Evolutionary conservation across 805 yeast genomes (phyloP).

Genomic region (Saturnispora hagleri): DNA sequence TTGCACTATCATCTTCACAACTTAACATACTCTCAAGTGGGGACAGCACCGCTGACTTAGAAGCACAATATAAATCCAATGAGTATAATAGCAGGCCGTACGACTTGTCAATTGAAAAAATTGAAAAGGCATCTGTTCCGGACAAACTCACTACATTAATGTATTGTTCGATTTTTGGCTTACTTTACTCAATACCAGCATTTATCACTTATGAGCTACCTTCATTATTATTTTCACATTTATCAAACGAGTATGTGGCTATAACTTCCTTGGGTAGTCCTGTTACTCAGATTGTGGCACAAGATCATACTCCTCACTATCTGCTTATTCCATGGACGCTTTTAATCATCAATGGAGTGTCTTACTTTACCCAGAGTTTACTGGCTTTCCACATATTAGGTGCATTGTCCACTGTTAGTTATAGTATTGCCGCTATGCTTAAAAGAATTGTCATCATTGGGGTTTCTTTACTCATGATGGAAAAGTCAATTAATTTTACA

Average conservation of each 20-base stretch:
- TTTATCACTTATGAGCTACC: slow-evolving; percentile 55
- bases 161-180: slow-evolving; percentile 71
- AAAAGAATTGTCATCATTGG: slow-evolving; percentile 80
- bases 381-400: slow-evolving; percentile 77
- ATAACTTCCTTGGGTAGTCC: slow-evolving; percentile 1
- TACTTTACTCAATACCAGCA: slow-evolving; percentile 61
- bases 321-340: slow-evolving; percentile 35
- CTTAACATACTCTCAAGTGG: slow-evolving; percentile 1
- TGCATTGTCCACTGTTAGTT: slow-evolving; percentile 72
- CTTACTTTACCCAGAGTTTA: slow-evolving; percentile 73
- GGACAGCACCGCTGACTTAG: slow-evolving; percentile 9
- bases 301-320: slow-evolving; percentile 17
- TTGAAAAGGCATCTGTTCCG: slow-evolving; percentile 29
- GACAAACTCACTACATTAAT: slow-evolving; percentile 76
- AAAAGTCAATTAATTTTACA: slow-evolving; percentile 35
- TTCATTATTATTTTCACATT: slow-evolving; percentile 19
- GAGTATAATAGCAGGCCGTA: neutral
- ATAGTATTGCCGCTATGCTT: slow-evolving; percentile 80
- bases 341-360: slow-evolving; percentile 56
- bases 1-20: slow-evolving; percentile 7
- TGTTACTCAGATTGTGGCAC: neutral
- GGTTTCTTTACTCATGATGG: slow-evolving; percentile 61
- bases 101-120: slow-evolving; percentile 3
- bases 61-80: slow-evolving; percentile 3
- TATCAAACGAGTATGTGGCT: slow-evolving; percentile 6